A percentile compares a stretch with the other conserved stretches of the same genome.
Evolutionary conservation across 2,329 filamentous ascomycete species (phyloP).

Genomic region (Metarhizium guizhouense): DNA sequence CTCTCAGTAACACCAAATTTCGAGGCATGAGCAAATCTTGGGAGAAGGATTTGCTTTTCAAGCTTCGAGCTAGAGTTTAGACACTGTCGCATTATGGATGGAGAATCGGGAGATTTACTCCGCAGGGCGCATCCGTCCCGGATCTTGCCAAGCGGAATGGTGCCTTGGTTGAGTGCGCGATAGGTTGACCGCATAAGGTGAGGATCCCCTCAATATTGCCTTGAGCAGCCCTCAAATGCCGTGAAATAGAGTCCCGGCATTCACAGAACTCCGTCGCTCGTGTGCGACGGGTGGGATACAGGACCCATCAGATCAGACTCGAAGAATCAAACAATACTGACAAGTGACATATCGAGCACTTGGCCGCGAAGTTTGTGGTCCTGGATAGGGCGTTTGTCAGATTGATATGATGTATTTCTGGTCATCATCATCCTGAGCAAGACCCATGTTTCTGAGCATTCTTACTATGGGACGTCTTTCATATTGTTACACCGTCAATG

Average conservation of each 20-base stretch:
- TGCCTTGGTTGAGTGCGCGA: neutral
- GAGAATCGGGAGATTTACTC: neutral
- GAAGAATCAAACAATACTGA: neutral
- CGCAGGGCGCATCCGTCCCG: neutral
- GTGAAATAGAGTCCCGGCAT: neutral
- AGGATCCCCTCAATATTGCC: neutral
- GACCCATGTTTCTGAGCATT: too few relatives aligned
- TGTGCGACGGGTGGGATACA: neutral
- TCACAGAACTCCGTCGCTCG: neutral
- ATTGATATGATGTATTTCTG: too few relatives aligned
- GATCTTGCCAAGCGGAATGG: neutral
- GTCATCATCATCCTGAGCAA: too few relatives aligned
- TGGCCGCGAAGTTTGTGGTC: conserved; percentile 5
- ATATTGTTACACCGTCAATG: too few relatives aligned
- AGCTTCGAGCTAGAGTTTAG: too few relatives aligned
- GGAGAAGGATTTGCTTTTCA: too few relatives aligned
- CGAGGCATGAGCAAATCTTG: too few relatives aligned
- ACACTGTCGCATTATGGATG: too few relatives aligned
- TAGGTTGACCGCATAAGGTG: neutral
- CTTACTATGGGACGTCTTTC: too few relatives aligned
- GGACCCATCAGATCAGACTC: neutral
- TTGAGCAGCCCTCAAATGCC: neutral
- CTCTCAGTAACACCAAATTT: too few relatives aligned
- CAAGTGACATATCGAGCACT: conserved; percentile 17
- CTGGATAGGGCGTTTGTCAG: too few relatives aligned